Evolutionary conservation across 2,329 filamentous ascomycete species (phyloP).

Genomic region (Metarhizium humberi): DNA sequence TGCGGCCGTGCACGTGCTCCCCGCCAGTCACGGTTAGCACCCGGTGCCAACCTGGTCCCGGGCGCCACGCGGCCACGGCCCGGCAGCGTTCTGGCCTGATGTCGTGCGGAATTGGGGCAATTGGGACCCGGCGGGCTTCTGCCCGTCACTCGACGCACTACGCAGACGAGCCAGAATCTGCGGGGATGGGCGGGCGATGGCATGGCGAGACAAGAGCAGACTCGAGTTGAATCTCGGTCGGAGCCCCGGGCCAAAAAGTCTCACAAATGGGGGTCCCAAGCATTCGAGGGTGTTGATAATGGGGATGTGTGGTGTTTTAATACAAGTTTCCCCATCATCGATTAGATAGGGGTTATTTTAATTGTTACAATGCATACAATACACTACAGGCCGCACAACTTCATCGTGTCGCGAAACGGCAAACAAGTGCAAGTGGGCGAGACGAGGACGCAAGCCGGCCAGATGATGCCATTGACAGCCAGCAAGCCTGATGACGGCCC

Average conservation of each 20-base stretch:
- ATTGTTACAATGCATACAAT: background rate
- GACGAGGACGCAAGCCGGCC: too few relatives aligned
- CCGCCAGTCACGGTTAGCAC: background rate
- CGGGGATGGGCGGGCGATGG: background rate
- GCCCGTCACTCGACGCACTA: background rate
- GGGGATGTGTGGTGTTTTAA: background rate
- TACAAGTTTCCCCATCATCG: too few relatives aligned
- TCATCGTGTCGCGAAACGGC: too few relatives aligned
- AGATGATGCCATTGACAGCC: too few relatives aligned
- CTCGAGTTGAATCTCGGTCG: too few relatives aligned
- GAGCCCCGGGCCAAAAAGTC: background rate
- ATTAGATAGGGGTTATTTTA: too few relatives aligned
- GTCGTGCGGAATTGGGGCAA: background rate
- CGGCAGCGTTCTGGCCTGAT: too few relatives aligned
- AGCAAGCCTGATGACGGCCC: too few relatives aligned
- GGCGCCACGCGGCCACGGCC: too few relatives aligned
- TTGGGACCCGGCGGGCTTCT: background rate
- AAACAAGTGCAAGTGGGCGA: too few relatives aligned
- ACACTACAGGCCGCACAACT: background rate
- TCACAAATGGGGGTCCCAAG: background rate
- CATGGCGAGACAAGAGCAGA: too few relatives aligned
- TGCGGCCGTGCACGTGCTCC: background rate
- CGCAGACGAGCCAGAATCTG: background rate
- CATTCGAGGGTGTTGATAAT: background rate
- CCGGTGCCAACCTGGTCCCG: background rate